Percentiles rank a stretch among this genome's conserved stretches.
Conservation (phyloP, 805 yeast genomes). For the Ogataea angusta region DNA sequence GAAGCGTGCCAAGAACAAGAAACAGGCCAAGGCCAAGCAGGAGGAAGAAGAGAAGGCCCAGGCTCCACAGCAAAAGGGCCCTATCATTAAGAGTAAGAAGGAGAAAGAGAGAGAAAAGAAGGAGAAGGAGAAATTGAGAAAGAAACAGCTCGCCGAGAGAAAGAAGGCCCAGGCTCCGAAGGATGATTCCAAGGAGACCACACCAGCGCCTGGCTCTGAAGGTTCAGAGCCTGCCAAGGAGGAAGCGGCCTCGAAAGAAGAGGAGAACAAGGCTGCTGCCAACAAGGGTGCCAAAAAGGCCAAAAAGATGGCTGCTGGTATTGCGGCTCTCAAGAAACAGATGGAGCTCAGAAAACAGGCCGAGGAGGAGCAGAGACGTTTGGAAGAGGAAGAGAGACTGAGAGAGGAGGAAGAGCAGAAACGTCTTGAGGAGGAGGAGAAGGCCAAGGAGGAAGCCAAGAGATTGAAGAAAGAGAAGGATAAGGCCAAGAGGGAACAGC, state of each 20-base stretch:
- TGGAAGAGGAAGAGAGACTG: slow-evolving; percentile 65
- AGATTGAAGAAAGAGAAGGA: slow-evolving; percentile 82
- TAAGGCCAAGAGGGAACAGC: slow-evolving; percentile 79
- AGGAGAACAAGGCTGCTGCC: slow-evolving; percentile 37
- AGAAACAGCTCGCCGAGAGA: slow-evolving; percentile 84
- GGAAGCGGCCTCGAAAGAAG: slow-evolving; percentile 33
- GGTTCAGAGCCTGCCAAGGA: slow-evolving; percentile 36
- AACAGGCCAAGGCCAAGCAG: slow-evolving; percentile 63
- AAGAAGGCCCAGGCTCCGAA: slow-evolving; percentile 57
- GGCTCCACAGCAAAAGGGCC: slow-evolving; percentile 39
- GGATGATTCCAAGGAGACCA: slow-evolving; percentile 14
- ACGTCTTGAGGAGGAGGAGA: slow-evolving; percentile 59
- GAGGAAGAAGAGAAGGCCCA: slow-evolving; percentile 48
- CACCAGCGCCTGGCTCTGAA: slow-evolving; percentile 13
- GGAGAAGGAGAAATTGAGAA: slow-evolving; percentile 83
- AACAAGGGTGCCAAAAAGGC: slow-evolving; percentile 32
- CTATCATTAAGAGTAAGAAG: slow-evolving; percentile 83
- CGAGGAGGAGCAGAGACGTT: slow-evolving; percentile 76
- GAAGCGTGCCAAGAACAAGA: slow-evolving; percentile 74
- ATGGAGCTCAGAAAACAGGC: slow-evolving; percentile 81
- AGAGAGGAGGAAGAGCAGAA: slow-evolving; percentile 50
- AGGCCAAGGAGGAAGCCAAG: slow-evolving; percentile 54
- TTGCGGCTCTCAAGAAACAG: slow-evolving; percentile 88
- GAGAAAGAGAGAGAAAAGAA: slow-evolving; percentile 95
- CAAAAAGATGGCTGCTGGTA: slow-evolving; percentile 84